phyloP scores from a whole-genome alignment of 352 stramenopile genomes.

The Phytophthora agathidicida region DNA sequence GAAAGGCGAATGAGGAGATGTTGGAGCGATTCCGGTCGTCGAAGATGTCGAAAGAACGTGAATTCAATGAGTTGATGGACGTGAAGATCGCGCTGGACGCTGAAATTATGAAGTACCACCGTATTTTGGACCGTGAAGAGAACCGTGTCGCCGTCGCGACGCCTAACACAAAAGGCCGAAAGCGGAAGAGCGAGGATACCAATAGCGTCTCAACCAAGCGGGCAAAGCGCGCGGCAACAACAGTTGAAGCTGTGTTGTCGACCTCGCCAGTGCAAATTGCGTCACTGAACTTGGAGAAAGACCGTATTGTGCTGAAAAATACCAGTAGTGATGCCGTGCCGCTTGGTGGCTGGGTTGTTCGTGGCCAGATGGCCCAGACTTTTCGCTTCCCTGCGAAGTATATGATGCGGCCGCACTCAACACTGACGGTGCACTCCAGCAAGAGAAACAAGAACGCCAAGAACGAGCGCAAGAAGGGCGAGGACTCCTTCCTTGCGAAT shows the following conservation, averaged over 20 bases:
- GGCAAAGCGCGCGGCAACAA: slow-evolving; percentile 37
- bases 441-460: slow-evolving; percentile 83
- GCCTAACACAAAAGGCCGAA: slow-evolving; percentile 53
- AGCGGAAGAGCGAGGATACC: slow-evolving; percentile 66
- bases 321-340: slow-evolving; percentile 60
- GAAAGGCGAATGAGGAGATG: slow-evolving; percentile 74
- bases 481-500: slow-evolving; percentile 80
- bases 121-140: slow-evolving; percentile 84
- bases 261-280: slow-evolving; percentile 61
- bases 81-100: slow-evolving; percentile 82
- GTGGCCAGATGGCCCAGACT: slow-evolving; percentile 62
- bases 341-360: slow-evolving; percentile 72
- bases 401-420: slow-evolving; percentile 69
- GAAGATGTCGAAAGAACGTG: slow-evolving; percentile 73
- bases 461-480: slow-evolving; percentile 69
- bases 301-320: slow-evolving; percentile 81
- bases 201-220: slow-evolving; percentile 44
- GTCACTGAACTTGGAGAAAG: slow-evolving; percentile 73
- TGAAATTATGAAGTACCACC: slow-evolving; percentile 83
- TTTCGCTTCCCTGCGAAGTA: slow-evolving; percentile 77
- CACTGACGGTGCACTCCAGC: slow-evolving; percentile 79
- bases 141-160: slow-evolving; percentile 68
- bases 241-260: slow-evolving; percentile 3
- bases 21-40: slow-evolving; percentile 71
- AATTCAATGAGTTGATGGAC: slow-evolving; percentile 91